phyloP scores from a whole-genome alignment of 2,329 filamentous ascomycete genomes.

The Geosmithia flava region DNA sequence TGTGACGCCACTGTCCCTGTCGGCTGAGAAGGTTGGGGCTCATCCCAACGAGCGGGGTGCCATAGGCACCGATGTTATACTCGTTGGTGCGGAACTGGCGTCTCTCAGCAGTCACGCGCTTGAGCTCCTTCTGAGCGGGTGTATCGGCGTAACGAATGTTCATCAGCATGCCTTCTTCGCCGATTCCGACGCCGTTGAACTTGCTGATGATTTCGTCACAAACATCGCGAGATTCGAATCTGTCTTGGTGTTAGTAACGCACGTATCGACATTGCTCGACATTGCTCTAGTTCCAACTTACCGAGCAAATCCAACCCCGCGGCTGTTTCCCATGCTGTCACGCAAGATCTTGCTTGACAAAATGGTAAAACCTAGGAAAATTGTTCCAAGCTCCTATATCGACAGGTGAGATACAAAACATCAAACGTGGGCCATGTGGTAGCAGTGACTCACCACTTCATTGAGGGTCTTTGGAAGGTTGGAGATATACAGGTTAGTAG shows the following conservation, averaged over 20 bases:
- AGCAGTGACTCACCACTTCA: conserved; percentile 55
- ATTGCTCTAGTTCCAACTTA: conserved; percentile 28
- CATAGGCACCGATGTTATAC: conserved; percentile 69
- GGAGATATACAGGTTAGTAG: conserved; percentile 96
- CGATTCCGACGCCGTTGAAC: conserved; percentile 69
- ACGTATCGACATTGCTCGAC: not conserved
- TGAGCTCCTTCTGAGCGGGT: conserved; percentile 89
- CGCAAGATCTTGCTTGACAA: conserved; percentile 92
- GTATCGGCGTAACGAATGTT: conserved; percentile 97
- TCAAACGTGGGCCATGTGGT: not conserved
- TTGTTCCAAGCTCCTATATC: conserved; percentile 57
- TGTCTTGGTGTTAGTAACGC: conserved; percentile 20
- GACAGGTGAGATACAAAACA: conserved; percentile 4
- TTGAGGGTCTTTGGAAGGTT: conserved; percentile 89
- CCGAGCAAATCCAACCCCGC: conserved; percentile 96
- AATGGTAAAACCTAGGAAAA: conserved; percentile 71
- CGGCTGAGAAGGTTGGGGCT: conserved; percentile 23
- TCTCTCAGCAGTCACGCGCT: conserved; percentile 88
- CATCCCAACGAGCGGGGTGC: conserved; percentile 47
- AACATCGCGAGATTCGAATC: conserved; percentile 79
- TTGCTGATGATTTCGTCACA: conserved; percentile 82
- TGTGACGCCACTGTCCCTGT: conserved; percentile 22
- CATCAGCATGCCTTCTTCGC: conserved; percentile 69
- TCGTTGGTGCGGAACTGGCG: conserved; percentile 94
- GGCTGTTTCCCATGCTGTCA: conserved; percentile 82